Conservation (phyloP, 345 rosid species). For the Dimocarpus longan region DNA sequence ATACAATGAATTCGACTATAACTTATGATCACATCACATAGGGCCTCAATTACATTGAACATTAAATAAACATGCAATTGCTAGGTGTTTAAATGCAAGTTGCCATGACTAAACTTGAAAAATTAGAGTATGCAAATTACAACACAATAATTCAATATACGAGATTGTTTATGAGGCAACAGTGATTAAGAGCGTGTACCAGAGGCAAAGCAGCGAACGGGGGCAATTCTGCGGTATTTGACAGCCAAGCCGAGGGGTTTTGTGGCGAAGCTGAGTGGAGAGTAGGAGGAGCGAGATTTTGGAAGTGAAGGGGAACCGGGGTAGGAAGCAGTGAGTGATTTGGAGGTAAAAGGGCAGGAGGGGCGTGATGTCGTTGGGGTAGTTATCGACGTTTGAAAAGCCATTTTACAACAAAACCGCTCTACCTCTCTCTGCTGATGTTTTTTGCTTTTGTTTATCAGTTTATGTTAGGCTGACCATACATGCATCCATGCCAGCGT, state of each 20-base stretch:
- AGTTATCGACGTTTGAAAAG: constrained; percentile 14
- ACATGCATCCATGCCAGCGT: no score
- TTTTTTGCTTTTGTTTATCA: no score
- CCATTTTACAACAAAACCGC: not conserved
- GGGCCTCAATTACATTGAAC: not conserved
- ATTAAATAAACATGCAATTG: not conserved
- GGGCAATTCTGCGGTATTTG: constrained; percentile 11
- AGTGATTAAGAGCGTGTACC: constrained; percentile 20
- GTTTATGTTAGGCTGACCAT: no score
- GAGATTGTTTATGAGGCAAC: not conserved
- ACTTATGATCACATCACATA: not conserved
- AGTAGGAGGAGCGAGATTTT: not conserved
- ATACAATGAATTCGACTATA: not conserved
- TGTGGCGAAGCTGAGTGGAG: constrained; percentile 6
- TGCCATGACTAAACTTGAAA: not conserved
- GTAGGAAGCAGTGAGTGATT: not conserved
- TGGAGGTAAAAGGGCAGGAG: not conserved
- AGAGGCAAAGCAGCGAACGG: constrained; percentile 46
- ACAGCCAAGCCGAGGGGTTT: constrained; percentile 9
- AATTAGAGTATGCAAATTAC: not conserved
- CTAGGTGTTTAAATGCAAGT: no score
- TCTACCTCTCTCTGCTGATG: not conserved
- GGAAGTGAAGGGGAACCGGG: not conserved
- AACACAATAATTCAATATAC: not conserved
- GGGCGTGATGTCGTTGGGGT: not conserved